phyloP scores from a whole-genome alignment of 108 stramenopile genomes.

The Nitzschia palea region DNA sequence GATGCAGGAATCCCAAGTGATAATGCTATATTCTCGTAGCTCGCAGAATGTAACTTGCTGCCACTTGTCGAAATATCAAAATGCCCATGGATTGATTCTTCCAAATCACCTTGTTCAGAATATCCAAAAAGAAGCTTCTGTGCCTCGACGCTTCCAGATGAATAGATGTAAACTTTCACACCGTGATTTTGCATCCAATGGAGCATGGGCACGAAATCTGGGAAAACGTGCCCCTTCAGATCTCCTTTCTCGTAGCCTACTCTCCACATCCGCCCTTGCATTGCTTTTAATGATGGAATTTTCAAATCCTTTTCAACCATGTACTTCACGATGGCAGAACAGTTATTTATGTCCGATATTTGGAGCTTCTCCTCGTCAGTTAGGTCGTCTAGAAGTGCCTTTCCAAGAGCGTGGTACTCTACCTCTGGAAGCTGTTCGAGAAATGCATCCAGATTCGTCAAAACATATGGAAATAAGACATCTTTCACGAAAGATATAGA shows the following conservation, averaged over 20 bases:
- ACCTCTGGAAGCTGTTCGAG: conserved; percentile 6
- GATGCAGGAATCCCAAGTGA: conserved; percentile 61
- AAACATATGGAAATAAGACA: conserved; percentile 77
- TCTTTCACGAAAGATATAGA: conserved; percentile 94
- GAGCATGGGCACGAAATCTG: conserved; percentile 76
- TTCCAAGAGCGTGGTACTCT: conserved; percentile 12
- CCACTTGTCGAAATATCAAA: conserved; percentile 91
- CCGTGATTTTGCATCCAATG: conserved; percentile 58
- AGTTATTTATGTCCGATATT: conserved; percentile 3
- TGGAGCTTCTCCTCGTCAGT: neutral
- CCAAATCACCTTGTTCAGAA: conserved; percentile 76
- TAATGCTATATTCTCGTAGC: conserved; percentile 75
- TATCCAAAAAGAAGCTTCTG: conserved; percentile 87
- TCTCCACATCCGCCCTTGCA: conserved; percentile 93
- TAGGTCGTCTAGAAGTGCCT: conserved; percentile 35
- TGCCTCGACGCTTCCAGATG: conserved; percentile 82
- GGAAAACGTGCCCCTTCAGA: conserved; percentile 81
- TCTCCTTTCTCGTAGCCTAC: conserved; percentile 66
- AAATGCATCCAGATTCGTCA: conserved; percentile 46
- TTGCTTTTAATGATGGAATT: conserved; percentile 61
- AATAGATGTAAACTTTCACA: conserved; percentile 81
- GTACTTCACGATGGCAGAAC: conserved; percentile 46
- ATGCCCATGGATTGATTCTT: conserved; percentile 59
- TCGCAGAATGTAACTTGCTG: conserved; percentile 59
- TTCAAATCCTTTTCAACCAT: conserved; percentile 82